A percentile compares a stretch with the other conserved stretches of the same genome.
phyloP scores from a whole-genome alignment of 2,329 filamentous ascomycete genomes.

The Pseudopithomyces maydicus region DNA sequence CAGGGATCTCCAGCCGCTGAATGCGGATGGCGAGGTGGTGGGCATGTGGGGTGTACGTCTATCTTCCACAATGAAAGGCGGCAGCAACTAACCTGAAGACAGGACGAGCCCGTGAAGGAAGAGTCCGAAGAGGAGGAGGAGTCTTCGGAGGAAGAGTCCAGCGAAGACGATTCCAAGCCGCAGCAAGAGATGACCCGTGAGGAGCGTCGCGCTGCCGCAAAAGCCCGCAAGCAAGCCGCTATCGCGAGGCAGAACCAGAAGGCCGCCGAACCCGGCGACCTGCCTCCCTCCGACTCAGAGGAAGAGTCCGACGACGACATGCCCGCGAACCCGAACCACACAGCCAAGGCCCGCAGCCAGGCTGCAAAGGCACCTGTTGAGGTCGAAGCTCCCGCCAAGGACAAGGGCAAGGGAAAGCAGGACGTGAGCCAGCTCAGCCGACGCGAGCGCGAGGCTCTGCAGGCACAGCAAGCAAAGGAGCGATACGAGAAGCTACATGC shows the following conservation, averaged over 20 bases:
- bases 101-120: slow-evolving; percentile 53
- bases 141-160: slow-evolving; percentile 53
- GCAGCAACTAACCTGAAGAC: slow-evolving; percentile 20
- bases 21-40: slow-evolving; percentile 85
- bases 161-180: slow-evolving; percentile 49
- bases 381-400: slow-evolving; percentile 53
- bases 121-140: slow-evolving; percentile 53
- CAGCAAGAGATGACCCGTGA: slow-evolving; percentile 75
- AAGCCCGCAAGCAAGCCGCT: slow-evolving; percentile 89
- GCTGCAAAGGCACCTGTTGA: slow-evolving; percentile 64
- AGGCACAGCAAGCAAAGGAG: slow-evolving; percentile 88
- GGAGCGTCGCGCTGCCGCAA: slow-evolving; percentile 83
- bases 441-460: slow-evolving; percentile 76
- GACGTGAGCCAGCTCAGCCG: slow-evolving; percentile 64
- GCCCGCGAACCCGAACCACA: slow-evolving; percentile 92
- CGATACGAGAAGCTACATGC: slow-evolving; percentile 90
- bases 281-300: slow-evolving; percentile 74
- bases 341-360: slow-evolving; percentile 69
- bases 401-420: slow-evolving; percentile 62
- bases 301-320: slow-evolving; percentile 67
- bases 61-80: neutral
- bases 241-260: slow-evolving; percentile 75
- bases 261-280: slow-evolving; percentile 79
- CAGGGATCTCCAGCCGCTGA: slow-evolving; percentile 83
- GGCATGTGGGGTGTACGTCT: slow-evolving; percentile 79